Percentiles rank a stretch among this genome's conserved stretches.
These are phyloP conservation scores for Lentinus polychrous DNA, from an alignment of 1,284 basidiomycete genomes.

Conservation along the genomic window DNA sequence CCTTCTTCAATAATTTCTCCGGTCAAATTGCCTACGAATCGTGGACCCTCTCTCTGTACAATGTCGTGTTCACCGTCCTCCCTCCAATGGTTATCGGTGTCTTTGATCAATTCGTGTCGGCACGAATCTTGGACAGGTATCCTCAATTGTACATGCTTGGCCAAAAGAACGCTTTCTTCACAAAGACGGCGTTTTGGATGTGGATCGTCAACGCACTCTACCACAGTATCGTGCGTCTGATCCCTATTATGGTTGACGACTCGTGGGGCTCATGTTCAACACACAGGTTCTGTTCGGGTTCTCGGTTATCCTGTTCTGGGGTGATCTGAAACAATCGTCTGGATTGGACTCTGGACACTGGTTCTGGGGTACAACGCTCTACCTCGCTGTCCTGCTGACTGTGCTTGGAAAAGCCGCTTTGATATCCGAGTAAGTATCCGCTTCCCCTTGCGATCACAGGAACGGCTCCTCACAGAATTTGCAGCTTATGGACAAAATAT, in stretches of 20 bases:
- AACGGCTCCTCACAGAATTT: constrained; percentile 7
- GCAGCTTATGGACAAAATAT: constrained; percentile 98
- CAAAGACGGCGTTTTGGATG: constrained; percentile 87
- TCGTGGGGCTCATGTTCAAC: background rate
- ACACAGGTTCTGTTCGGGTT: constrained; percentile 79
- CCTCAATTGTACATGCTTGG: constrained; percentile 94
- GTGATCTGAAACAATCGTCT: constrained; percentile 73
- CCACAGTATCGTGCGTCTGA: constrained; percentile 74
- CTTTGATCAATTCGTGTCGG: constrained; percentile 97
- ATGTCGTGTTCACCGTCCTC: constrained; percentile 90
- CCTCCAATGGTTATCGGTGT: constrained; percentile 97
- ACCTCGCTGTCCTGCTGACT: constrained; percentile 88
- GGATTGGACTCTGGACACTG: constrained; percentile 90
- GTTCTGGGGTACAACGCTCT: constrained; percentile 97
- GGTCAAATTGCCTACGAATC: constrained; percentile 98
- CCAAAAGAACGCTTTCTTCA: constrained; percentile 90
- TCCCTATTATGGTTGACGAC: background rate
- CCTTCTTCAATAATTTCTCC: constrained; percentile 98
- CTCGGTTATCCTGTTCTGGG: constrained; percentile 88
- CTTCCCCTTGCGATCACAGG: background rate
- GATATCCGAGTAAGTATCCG: constrained; percentile 82
- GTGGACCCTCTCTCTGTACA: constrained; percentile 95
- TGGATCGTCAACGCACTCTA: constrained; percentile 95
- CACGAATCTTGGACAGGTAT: constrained; percentile 93
- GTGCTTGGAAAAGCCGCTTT: constrained; percentile 97